Evolutionary conservation across 2,329 filamentous ascomycete species (phyloP).

Genomic region (Nannizziopsis barbatae): DNA sequence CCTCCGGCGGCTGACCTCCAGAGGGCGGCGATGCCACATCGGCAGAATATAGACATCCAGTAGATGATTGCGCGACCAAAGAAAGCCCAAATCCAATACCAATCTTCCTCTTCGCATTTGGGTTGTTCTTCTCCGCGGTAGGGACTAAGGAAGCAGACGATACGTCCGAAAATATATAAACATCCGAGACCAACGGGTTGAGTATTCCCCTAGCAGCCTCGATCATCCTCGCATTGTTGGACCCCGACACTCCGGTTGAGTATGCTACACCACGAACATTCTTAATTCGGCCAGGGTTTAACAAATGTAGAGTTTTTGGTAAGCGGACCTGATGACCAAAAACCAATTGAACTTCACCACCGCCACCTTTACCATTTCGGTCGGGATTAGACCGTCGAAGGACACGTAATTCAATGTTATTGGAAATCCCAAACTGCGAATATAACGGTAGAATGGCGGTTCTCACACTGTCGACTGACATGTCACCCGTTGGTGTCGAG

Average conservation of each 20-base stretch:
- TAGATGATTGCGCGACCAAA: constrained; percentile 83
- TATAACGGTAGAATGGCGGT: constrained; percentile 86
- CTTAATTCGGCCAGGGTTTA: constrained; percentile 75
- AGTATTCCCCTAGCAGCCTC: constrained; percentile 76
- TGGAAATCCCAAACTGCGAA: constrained; percentile 78
- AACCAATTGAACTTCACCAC: constrained; percentile 82
- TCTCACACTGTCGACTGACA: constrained; percentile 85
- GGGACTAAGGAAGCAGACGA: constrained; percentile 50
- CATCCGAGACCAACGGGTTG: constrained; percentile 75
- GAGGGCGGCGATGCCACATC: constrained; percentile 63
- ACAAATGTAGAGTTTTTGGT: constrained; percentile 84
- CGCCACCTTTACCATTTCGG: constrained; percentile 63
- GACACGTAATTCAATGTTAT: constrained; percentile 74
- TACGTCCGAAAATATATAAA: constrained; percentile 70
- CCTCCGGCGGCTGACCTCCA: constrained; percentile 77
- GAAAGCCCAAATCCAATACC: constrained; percentile 88
- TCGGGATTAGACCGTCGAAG: constrained; percentile 69
- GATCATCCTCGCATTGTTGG: constrained; percentile 93
- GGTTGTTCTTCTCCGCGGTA: constrained; percentile 57
- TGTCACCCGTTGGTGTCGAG: constrained; percentile 69
- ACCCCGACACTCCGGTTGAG: constrained; percentile 78
- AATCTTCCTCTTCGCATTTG: constrained; percentile 46
- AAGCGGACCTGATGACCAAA: constrained; percentile 89
- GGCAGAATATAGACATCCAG: constrained; percentile 75
- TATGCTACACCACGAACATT: constrained; percentile 88